Conservation (phyloP, 345 rosid genomes). For the Ceriops tagal region DNA sequence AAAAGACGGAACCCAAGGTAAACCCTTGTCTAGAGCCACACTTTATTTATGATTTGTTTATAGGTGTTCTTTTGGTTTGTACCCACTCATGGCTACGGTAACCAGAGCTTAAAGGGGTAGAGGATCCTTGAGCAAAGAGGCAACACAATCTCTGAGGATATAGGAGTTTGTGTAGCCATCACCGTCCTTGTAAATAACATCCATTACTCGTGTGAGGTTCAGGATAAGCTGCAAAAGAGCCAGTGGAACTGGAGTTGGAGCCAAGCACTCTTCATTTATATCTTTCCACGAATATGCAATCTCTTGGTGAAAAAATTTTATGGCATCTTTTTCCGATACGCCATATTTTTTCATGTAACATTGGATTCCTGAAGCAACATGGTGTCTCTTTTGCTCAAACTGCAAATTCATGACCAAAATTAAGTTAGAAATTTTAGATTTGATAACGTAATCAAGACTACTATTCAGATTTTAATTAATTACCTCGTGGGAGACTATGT, state of each 20-base stretch:
- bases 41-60: too few relatives aligned
- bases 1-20: too few relatives aligned
- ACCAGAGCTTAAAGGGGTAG: neutral
- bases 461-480: neutral
- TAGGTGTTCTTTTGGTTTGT: too few relatives aligned
- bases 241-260: neutral
- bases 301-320: neutral
- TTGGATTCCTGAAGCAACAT: slow-evolving; percentile 11
- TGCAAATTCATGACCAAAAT: neutral
- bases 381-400: slow-evolving; percentile 9
- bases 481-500: slow-evolving; percentile 22
- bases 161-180: slow-evolving; percentile 12
- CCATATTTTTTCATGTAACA: slow-evolving; percentile 18
- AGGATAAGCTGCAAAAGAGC: too few relatives aligned
- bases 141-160: neutral
- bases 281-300: slow-evolving; percentile 14
- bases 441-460: too few relatives aligned
- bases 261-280: slow-evolving; percentile 5
- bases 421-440: too few relatives aligned
- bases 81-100: too few relatives aligned
- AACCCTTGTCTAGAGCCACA: too few relatives aligned
- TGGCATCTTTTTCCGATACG: neutral
- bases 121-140: slow-evolving; percentile 6
- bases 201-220: too few relatives aligned
- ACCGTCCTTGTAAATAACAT: slow-evolving; percentile 1